Conservation (phyloP, 345 rosid species). For the Heritiera fomes region DNA sequence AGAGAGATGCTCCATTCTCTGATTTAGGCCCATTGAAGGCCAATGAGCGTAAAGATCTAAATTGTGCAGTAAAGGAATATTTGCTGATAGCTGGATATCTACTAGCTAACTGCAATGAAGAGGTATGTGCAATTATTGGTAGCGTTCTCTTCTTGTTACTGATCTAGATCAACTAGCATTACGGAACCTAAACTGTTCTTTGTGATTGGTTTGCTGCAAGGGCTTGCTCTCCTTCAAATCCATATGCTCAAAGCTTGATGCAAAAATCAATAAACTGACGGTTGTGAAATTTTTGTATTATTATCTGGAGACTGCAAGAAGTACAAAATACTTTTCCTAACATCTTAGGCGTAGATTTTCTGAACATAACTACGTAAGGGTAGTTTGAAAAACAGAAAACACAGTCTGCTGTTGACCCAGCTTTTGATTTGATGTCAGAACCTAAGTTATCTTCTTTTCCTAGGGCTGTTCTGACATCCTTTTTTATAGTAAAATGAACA, state of each 20-base stretch:
- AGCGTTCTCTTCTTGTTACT: background rate
- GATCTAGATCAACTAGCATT: background rate
- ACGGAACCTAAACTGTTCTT: background rate
- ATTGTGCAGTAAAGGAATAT: conserved; percentile 94
- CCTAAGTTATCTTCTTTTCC: conserved; percentile 9
- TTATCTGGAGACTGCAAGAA: background rate
- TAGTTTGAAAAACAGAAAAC: background rate
- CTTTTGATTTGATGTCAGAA: background rate
- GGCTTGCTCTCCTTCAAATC: background rate
- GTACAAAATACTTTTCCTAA: background rate
- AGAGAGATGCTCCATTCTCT: conserved; percentile 55
- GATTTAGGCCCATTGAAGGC: conserved; percentile 86
- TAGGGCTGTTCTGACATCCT: background rate
- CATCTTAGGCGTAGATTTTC: background rate
- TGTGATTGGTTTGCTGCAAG: conserved; percentile 9
- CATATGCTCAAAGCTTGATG: background rate
- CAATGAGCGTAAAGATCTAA: conserved; percentile 82
- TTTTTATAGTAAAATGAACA: background rate
- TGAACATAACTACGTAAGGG: background rate
- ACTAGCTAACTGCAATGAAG: conserved; percentile 82
- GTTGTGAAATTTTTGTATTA: background rate
- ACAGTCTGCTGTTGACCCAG: background rate
- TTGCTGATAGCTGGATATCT: conserved; percentile 91
- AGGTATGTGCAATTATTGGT: conserved; percentile 46
- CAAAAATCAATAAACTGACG: background rate